A percentile compares a stretch with the other conserved stretches of the same genome.
phyloP scores from a whole-genome alignment of 768 basidiomycete genomes.

The Tephrocybe rancida region DNA sequence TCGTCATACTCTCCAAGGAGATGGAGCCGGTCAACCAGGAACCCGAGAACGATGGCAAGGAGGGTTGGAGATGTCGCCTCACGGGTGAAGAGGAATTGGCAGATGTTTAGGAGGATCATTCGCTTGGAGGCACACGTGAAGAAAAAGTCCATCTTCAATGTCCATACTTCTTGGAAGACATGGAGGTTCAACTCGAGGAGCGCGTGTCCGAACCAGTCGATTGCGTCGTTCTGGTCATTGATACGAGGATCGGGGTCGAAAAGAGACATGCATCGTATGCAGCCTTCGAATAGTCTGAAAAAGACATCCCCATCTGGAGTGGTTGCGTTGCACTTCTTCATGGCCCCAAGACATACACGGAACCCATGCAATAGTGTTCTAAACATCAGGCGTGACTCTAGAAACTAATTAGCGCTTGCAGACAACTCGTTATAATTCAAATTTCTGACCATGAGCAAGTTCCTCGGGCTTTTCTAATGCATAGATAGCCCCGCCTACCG shows the following conservation, averaged over 20 bases:
- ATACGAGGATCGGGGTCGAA: conserved; percentile 74
- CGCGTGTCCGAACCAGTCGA: conserved; percentile 82
- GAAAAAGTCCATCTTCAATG: conserved; percentile 89
- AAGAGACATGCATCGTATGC: conserved; percentile 81
- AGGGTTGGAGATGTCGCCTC: conserved; percentile 79
- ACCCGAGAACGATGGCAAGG: conserved; percentile 85
- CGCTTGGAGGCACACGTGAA: conserved; percentile 79
- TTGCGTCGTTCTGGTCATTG: conserved; percentile 67
- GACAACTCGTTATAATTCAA: background rate
- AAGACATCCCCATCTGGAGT: conserved; percentile 86
- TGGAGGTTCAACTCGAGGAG: conserved; percentile 85
- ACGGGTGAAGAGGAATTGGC: conserved; percentile 80
- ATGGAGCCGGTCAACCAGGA: conserved; percentile 81
- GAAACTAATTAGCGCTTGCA: conserved; percentile 10
- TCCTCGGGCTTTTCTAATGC: conserved; percentile 84
- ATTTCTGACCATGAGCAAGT: conserved; percentile 68
- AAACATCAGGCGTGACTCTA: conserved; percentile 86
- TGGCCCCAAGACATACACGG: conserved; percentile 71
- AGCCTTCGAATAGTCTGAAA: conserved; percentile 84
- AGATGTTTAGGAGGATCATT: conserved; percentile 78
- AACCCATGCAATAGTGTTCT: conserved; percentile 89
- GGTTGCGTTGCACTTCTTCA: conserved; percentile 81
- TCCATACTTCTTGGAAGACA: conserved; percentile 97
- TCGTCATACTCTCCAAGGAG: conserved; percentile 86
- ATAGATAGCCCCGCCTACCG: conserved; percentile 76